Evolutionary conservation across 2,329 filamentous ascomycete genomes (phyloP).

Genomic region (Cercospora citrullina): DNA sequence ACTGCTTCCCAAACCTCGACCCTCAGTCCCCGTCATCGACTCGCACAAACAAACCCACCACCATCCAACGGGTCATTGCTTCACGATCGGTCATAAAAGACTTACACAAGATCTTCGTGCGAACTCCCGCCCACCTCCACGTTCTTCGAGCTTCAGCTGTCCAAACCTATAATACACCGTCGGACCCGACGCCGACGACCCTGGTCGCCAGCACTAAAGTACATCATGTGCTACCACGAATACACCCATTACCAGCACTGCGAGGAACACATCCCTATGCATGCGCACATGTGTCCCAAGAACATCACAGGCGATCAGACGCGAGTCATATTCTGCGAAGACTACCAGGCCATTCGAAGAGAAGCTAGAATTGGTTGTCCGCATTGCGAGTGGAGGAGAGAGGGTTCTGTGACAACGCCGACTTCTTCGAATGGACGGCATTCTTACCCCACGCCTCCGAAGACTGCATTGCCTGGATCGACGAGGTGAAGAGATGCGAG

Average conservation of each 20-base stretch:
- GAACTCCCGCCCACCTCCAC: neutral
- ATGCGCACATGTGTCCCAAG: constrained; percentile 37
- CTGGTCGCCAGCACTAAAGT: neutral
- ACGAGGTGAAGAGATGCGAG: constrained; percentile 14
- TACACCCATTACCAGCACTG: constrained; percentile 38
- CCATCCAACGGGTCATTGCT: neutral
- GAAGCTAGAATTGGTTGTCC: constrained; percentile 24
- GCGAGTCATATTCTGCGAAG: constrained; percentile 38
- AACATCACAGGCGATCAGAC: constrained; percentile 33
- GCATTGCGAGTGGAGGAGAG: constrained; percentile 23
- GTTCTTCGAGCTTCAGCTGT: neutral
- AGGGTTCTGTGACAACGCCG: constrained; percentile 17
- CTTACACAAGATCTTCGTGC: neutral
- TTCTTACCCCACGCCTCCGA: constrained; percentile 27
- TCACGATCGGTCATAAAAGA: neutral
- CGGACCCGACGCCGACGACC: constrained; percentile 1
- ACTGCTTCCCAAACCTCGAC: neutral
- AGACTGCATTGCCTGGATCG: constrained; percentile 25
- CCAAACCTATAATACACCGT: neutral
- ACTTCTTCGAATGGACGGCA: constrained; percentile 9
- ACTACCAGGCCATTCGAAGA: constrained; percentile 32
- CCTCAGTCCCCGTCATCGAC: neutral
- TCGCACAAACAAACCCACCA: neutral
- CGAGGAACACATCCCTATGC: constrained; percentile 33
- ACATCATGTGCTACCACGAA: constrained; percentile 37